phyloP scores from a whole-genome alignment of 78 protist genomes.

The Dictyostelium citrinum region DNA sequence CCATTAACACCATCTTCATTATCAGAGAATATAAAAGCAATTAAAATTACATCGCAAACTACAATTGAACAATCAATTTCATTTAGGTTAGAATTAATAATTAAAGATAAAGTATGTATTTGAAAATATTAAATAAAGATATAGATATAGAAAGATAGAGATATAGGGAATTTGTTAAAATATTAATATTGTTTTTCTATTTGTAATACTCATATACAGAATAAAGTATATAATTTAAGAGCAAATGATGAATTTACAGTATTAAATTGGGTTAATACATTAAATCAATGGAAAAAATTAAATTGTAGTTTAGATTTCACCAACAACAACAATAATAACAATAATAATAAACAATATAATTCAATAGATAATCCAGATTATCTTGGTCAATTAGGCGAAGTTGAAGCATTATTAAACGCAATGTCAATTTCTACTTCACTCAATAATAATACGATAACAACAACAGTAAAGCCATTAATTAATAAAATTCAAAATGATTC shows the following conservation, averaged over 20 bases:
- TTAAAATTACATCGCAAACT: neutral
- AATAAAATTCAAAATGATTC: constrained; percentile 5
- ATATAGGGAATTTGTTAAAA: neutral
- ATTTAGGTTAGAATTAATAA: constrained; percentile 32
- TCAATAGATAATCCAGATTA: neutral
- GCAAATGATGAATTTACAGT: constrained; percentile 48
- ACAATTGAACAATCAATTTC: constrained; percentile 52
- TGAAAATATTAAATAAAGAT: neutral
- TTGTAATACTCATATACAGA: neutral
- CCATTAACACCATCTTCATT: constrained; percentile 2
- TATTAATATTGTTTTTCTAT: neutral
- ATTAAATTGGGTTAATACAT: constrained; percentile 42
- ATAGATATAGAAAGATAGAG: neutral
- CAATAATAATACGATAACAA: neutral
- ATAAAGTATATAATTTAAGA: constrained; percentile 12
- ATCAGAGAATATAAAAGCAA: constrained; percentile 9
- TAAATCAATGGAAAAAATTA: constrained; percentile 42
- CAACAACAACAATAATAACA: neutral
- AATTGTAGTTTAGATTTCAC: neutral
- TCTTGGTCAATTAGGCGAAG: neutral
- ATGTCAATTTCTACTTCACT: neutral
- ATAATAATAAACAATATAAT: neutral
- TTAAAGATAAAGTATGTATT: neutral
- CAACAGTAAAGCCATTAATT: neutral
- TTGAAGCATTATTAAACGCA: neutral